Evolutionary conservation across 805 yeast genomes (phyloP).

Genomic region (Saturnispora kantuleensis): DNA sequence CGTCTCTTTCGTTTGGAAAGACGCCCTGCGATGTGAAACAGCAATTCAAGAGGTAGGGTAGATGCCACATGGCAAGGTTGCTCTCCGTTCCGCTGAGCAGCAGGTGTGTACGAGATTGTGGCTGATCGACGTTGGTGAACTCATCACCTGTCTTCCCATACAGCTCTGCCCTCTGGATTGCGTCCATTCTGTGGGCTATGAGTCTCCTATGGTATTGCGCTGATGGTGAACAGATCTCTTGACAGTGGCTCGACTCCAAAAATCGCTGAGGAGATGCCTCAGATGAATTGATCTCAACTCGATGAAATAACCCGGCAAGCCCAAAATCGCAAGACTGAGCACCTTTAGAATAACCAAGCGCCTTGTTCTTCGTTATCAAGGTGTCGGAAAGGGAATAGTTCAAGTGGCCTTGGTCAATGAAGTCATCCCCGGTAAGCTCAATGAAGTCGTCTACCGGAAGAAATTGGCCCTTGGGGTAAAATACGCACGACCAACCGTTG

Average conservation of each 20-base stretch:
- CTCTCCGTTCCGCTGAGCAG: neutral
- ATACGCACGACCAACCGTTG: conserved; percentile 6
- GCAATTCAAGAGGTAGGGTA: neutral
- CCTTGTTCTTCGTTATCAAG: conserved; percentile 3
- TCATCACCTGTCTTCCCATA: too few species aligned
- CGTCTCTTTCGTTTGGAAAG: neutral
- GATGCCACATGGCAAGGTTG: conserved; percentile 2
- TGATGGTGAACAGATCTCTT: neutral
- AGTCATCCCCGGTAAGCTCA: conserved; percentile 1
- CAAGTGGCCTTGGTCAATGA: neutral
- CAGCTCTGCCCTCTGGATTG: too few species aligned
- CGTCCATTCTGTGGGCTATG: neutral
- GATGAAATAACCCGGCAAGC: conserved; percentile 3
- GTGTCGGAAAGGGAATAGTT: neutral
- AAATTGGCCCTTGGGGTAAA: conserved; percentile 1
- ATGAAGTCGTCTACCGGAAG: conserved; percentile 2
- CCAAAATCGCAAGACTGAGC: conserved; percentile 1
- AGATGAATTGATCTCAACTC: neutral
- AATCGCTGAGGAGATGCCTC: neutral
- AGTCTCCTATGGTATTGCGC: conserved; percentile 2
- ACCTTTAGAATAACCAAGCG: neutral
- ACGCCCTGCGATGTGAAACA: neutral
- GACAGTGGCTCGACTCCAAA: neutral
- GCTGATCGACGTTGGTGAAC: too few species aligned
- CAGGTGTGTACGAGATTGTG: neutral